Evolutionary conservation across 1,284 basidiomycete species (phyloP), one percentile per base, ranked within the genome.

Genomic region (Ustilago esculenta): DNA sequence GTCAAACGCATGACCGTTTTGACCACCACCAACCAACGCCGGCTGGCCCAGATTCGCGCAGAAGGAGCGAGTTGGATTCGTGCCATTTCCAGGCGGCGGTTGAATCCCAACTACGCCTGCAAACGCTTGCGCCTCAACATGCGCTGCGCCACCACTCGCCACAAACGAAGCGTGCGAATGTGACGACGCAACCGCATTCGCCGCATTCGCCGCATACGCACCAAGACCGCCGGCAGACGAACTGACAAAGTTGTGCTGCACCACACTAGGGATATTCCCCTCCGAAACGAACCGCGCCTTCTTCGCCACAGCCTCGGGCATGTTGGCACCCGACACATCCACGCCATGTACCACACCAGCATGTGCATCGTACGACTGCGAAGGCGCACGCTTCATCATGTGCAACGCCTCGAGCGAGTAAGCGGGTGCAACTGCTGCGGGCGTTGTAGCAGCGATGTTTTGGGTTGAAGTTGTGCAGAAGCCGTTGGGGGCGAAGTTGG

Each of bases 281-380:
- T 75, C 75, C 5, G 71, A 73, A 21, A 75, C 71, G 36, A 73
- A 77, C 41, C 75, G 72, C 2, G 73, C 64, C 53, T 77, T 77
- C 32, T 75, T 75, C 29, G 54, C 45, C 25, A 43, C 54, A 3
- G 58, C 56, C 24, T 53, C 54, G 4, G 54, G 30, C 41, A 72
- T 41, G 14, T 65, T 54, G 4, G 61, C 4, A 37, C 52, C 52
- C 24, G 56, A 53, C 2, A 59, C 29, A 37, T 53, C 45, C 15
- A 45, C 47, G 33, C 63, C 53, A 27, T 60, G 51, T 17, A 63
- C 65, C 11, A 66, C 49, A 9, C 47, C 55, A 18, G 67, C 55
- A 34, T 69, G 66, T 17, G 59, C 69, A 34, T 73, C 73, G 60
- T 68, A 66, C 12, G 70, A 61, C 45, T 73, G 73, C 8, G 73